A percentile compares a stretch with the other conserved stretches of the same genome.
Conservation (phyloP, 202 grass and related monocot genomes). For the Schoenoplectus tabernaemontani region DNA sequence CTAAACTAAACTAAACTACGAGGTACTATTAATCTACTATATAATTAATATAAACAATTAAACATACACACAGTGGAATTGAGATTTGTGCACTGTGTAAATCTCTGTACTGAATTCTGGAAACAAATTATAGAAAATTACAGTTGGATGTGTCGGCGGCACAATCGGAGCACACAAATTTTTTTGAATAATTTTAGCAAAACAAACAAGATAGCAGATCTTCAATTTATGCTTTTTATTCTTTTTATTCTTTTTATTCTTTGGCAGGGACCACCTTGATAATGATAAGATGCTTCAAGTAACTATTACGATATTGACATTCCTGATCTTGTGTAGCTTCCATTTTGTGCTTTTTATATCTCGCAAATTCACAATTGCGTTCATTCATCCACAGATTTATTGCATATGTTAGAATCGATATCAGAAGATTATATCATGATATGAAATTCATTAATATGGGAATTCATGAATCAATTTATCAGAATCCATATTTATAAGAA, state of each 20-base stretch:
- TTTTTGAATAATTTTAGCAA: background rate
- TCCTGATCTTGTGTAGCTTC: background rate
- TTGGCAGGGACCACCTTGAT: background rate
- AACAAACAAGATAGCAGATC: background rate
- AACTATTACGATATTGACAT: background rate
- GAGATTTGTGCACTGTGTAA: background rate
- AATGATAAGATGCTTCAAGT: background rate
- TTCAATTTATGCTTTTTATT: no score
- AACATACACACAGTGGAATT: background rate
- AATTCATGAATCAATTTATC: no score
- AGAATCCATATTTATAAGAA: no score
- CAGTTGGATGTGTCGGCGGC: background rate
- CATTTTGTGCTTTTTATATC: background rate
- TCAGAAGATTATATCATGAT: no score
- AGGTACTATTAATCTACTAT: no score
- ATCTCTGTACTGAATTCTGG: background rate
- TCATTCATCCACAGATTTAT: no score
- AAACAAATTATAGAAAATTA: constrained; percentile 1
- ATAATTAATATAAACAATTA: no score
- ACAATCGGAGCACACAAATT: background rate
- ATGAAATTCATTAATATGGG: no score
- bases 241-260: background rate
- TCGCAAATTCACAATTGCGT: no score
- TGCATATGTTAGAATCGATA: no score
- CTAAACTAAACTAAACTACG: background rate